Base-by-base conservation (phyloP, 1,139 yeast species). In the Pichia sp. region DNA sequence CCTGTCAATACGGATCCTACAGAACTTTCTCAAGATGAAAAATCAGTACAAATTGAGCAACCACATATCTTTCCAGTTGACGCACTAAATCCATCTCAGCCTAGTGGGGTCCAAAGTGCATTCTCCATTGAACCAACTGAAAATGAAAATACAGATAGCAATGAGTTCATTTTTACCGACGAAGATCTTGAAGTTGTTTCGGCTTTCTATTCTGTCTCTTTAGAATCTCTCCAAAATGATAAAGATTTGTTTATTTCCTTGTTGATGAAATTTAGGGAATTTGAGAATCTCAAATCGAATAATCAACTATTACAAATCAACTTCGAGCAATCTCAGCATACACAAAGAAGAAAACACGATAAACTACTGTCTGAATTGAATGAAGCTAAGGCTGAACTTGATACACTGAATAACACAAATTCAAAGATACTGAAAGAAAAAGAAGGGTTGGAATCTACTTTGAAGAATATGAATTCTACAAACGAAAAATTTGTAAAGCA, bases 271-370 rank as follows among this genome's bases (percentile, higher is more conserved):
- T 65, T 80, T 1, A 54, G 65, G 3, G 77, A 75, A 44, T 64
- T 65, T 47, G 72, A 75, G 36, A 68, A 68, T 3, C 45, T 79
- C 30, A 64, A 68, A 43, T 71, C 84, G 1, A 77, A 76, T 47
- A 66, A 69, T 36, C 59, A 75, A 18, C 63, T 75, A 19, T 56
- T 74, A 25, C 74, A 74, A 52, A 68, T 79, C 20, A 69, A 71
- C 39, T 63, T 68, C 40, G 86, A 80, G 52, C 84, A 76, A 50
- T 50, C 67, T 5, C 61, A 67, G 24, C 78, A 71, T 38, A 53
- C 56, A 5, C 62, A 59, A 22, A 55, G 55, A 26, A 62, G 56
- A 51, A 68, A 62, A 43, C 52, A 58, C 8, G 66, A 63, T 14
- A 35, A 58, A 0, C 46, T 66, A 34, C 60, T 59, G 51, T 57